These are phyloP conservation scores for Trametes coccinea DNA, from an alignment of 768 basidiomycete species.

Conservation along the genomic window DNA sequence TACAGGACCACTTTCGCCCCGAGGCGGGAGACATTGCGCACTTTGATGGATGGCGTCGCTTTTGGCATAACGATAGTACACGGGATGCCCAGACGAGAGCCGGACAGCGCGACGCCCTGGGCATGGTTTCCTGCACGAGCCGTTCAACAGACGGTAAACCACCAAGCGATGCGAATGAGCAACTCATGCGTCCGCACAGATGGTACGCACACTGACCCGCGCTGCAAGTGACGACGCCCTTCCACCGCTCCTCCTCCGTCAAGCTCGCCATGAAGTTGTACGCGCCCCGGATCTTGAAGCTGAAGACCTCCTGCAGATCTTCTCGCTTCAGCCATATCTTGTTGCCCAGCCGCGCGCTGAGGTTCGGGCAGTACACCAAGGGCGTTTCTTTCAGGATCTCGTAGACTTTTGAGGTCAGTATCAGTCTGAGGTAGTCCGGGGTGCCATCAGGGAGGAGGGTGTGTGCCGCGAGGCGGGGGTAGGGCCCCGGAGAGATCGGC, in stretches of 20 bases:
- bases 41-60: constrained; percentile 95
- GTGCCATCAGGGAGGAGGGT: constrained; percentile 62
- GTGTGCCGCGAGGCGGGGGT: constrained; percentile 69
- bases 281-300: constrained; percentile 97
- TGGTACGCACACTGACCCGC: constrained; percentile 81
- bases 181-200: neutral
- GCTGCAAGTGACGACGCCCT: constrained; percentile 96
- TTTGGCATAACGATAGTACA: constrained; percentile 99
- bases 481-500: constrained; percentile 45
- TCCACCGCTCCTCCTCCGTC: constrained; percentile 88
- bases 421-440: constrained; percentile 87
- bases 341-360: constrained; percentile 87
- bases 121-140: constrained; percentile 85
- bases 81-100: constrained; percentile 80
- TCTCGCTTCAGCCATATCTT: constrained; percentile 97
- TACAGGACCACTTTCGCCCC: constrained; percentile 94
- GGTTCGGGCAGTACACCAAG: constrained; percentile 80
- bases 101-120: constrained; percentile 97
- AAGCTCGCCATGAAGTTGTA: constrained; percentile 98
- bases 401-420: constrained; percentile 88
- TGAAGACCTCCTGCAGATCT: constrained; percentile 96
- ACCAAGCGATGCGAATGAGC: constrained; percentile 12
- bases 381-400: constrained; percentile 89
- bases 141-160: neutral
- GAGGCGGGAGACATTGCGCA: constrained; percentile 89